Conservation (phyloP, 768 basidiomycete species). For the Collybia nuda region DNA sequence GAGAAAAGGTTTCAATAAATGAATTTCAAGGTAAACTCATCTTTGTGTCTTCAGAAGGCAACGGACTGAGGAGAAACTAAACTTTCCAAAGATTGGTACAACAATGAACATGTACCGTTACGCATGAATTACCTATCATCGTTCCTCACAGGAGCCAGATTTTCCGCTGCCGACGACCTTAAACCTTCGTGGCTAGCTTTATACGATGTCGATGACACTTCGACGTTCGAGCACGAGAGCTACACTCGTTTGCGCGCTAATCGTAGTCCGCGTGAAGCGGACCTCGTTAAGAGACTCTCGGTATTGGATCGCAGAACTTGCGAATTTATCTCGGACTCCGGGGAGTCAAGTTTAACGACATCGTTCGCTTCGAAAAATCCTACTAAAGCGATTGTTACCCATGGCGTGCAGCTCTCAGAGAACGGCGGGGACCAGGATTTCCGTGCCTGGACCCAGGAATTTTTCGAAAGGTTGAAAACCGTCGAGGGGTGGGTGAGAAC, state of each 20-base stretch:
- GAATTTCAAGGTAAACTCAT: constrained; percentile 43
- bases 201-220: constrained; percentile 44
- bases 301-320: constrained; percentile 43
- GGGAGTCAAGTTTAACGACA: constrained; percentile 26
- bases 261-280: constrained; percentile 41
- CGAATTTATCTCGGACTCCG: constrained; percentile 32
- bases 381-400: constrained; percentile 28
- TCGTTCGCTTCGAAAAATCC: constrained; percentile 30
- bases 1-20: constrained; percentile 35
- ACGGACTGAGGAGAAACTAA: background rate
- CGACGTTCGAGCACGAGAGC: constrained; percentile 37
- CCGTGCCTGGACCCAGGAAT: constrained; percentile 21
- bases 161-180: constrained; percentile 31
- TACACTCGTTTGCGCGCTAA: constrained; percentile 45
- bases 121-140: constrained; percentile 43
- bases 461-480: constrained; percentile 14
- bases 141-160: constrained; percentile 50
- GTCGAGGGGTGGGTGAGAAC: constrained; percentile 38
- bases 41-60: too few species aligned
- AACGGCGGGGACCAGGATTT: constrained; percentile 9
- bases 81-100: constrained; percentile 46
- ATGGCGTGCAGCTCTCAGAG: constrained; percentile 22
- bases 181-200: constrained; percentile 48
- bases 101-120: constrained; percentile 54
- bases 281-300: constrained; percentile 39